Evolutionary conservation across 495 filamentous ascomycete species (phyloP).

Genomic region (Penicillium pulvis): DNA sequence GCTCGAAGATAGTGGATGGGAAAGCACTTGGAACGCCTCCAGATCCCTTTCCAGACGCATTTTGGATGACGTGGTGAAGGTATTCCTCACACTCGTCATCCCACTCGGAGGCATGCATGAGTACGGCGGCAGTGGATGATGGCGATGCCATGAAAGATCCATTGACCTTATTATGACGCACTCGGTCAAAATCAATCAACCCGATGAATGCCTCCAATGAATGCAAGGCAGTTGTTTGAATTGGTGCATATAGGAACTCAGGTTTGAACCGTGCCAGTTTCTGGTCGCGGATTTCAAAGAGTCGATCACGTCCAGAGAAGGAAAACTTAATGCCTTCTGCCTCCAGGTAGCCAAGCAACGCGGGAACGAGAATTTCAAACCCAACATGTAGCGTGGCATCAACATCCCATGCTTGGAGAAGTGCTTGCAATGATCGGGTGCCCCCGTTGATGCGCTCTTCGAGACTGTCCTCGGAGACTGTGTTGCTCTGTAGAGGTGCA

Average conservation of each 20-base stretch:
- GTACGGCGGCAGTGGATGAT: conserved; percentile 49
- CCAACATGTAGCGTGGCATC: conserved; percentile 1
- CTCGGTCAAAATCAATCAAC: conserved; percentile 43
- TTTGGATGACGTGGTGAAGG: conserved; percentile 25
- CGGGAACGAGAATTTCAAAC: conserved; percentile 5
- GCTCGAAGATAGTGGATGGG: conserved; percentile 40
- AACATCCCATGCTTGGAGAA: conserved; percentile 1
- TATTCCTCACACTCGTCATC: conserved; percentile 42
- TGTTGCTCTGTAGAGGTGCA: neutral
- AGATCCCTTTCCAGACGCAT: conserved; percentile 29
- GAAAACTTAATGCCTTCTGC: neutral
- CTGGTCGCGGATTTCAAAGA: conserved; percentile 8
- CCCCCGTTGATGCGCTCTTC: neutral
- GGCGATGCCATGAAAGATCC: conserved; percentile 52
- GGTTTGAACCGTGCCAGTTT: conserved; percentile 32
- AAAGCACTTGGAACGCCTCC: conserved; percentile 34
- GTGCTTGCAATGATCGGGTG: neutral
- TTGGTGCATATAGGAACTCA: conserved; percentile 30
- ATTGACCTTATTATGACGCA: conserved; percentile 45
- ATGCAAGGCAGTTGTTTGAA: conserved; percentile 39
- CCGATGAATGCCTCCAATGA: conserved; percentile 52
- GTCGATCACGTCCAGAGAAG: neutral
- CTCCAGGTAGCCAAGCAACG: neutral
- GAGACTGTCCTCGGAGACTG: neutral
- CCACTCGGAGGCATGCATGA: conserved; percentile 43